Base-by-base conservation (phyloP, 1,284 basidiomycete species). In the Cutaneotrichosporon cyanovorans region DNA sequence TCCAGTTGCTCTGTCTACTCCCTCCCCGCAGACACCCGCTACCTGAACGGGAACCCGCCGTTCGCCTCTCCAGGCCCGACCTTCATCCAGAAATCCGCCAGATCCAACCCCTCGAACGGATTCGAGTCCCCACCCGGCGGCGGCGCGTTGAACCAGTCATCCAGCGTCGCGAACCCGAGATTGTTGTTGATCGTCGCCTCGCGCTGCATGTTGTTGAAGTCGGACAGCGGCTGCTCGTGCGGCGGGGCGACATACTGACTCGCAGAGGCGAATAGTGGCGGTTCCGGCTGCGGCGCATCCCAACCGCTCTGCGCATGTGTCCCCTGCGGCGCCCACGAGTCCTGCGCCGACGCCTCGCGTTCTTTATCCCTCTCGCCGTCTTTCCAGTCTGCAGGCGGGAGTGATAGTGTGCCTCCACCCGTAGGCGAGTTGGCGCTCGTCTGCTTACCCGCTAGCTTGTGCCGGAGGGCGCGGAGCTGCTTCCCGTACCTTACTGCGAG, bases 71-170 rank as follows among this genome's bases (percentile, higher is more conserved):
- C 72, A 1, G 77, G 77, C 42, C 73, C 66, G 23, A 76, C 73
- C 44, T 77, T 73, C 54, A 79, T 71, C 78, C 77, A 80, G 73
- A 77, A 80, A 56, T 79, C 78, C 40, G 78, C 65, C 1, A 69
- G 53, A 28, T 67, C 66, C 43, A 69, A 64, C 55, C 42, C 58
- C 8, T 55, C 63, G 44, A 59, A 56, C 2, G 47, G 40, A 34
- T 50, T 48, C 36, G 48, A 19, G 37, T 18, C 8, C 33, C 16
- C 33, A 21, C 11, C n/a, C 20, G 39, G 18, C 15, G 36, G 12
- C 14, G 21, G 34, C n/a, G 22, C 31, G 9, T 40, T 48, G 40
- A 68, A 66, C 66, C 65, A 66, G 44, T 65, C 63, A 36, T 67
- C 65, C 28, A 65, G 51, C 16, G 61, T 60, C 20, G 60, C 54